phyloP scores from a whole-genome alignment of 2,329 filamentous ascomycete species.

The Calonectria pteridis region DNA sequence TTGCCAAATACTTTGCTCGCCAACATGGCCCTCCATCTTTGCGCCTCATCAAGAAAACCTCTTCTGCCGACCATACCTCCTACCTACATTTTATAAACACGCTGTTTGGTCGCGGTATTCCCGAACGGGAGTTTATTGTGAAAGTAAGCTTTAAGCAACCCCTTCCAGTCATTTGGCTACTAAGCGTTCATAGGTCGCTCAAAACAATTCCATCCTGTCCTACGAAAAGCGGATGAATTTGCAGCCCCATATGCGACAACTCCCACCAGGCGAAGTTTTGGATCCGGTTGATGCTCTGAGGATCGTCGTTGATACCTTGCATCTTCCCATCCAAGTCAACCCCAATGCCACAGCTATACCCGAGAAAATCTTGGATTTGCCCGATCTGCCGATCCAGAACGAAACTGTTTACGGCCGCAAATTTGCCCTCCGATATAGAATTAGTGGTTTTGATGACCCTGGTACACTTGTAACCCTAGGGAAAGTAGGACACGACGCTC shows the following conservation, averaged over 20 bases:
- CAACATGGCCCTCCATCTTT: background rate
- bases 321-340: background rate
- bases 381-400: too few relatives aligned
- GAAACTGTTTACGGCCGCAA: too few relatives aligned
- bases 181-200: background rate
- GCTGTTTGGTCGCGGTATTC: background rate
- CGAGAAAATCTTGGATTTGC: background rate
- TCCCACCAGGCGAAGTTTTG: background rate
- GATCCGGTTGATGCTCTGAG: background rate
- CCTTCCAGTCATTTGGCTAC: background rate
- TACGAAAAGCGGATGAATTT: background rate
- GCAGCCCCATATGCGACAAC: background rate
- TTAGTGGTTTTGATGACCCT: too few relatives aligned
- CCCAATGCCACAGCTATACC: background rate
- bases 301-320: background rate
- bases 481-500: too few relatives aligned
- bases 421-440: too few relatives aligned
- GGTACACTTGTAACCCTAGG: too few relatives aligned
- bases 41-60: background rate
- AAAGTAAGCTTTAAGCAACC: background rate
- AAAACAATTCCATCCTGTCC: background rate
- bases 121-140: background rate
- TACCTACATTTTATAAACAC: background rate
- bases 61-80: background rate
- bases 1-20: background rate